Base-by-base conservation (phyloP, 371 early-diverging fungal species). In the Lichtheimia ornata region DNA sequence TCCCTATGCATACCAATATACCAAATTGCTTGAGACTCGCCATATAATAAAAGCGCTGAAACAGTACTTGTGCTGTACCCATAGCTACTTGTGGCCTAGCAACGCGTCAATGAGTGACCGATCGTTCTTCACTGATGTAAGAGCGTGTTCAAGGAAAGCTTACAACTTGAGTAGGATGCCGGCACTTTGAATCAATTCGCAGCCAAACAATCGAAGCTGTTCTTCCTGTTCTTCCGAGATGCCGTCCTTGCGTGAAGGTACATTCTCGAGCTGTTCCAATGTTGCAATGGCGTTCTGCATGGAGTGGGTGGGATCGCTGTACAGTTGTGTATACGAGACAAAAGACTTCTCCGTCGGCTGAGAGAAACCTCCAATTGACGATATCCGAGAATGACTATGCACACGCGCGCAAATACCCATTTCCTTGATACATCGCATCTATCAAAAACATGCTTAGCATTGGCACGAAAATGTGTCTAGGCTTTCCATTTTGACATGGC, bases 1-100 rank as follows among this genome's bases (percentile, higher is more conserved):
- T 25, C 27, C 53, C 1, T n/a, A 4, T 47, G 11, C 83, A 58
- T 81, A 92, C 94, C 72, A 86, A 65, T 40, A 93, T 71, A 12
- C 84, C 83, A 71, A 87, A 88, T 18, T 89, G 73, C 57, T 83
- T 84, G 13, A 95, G 70, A 4, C 94, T 87, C 0, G 93, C 87
- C 61, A 89, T 76, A 59, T 83, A 93, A 74, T 86, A 98, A 83
- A 97, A 97, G 7, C 98, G 88, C 59, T 96, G 95, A 51, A 97
- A 88, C 24, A 98, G 77, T 2, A 95, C 92, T 70, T 96, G 95
- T 2, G 97, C 96, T n/a, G 95, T 95, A 4, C 96, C 95, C 86
- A 95, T 92, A 0, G 94, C 92, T 7, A 91, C 90, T 58, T 98
- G 98, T 14, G 97, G 96, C 28, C 95, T 95, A 72, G 17, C 4